A percentile compares a stretch with the other conserved stretches of the same genome.
Conservation (phyloP, 352 stramenopile species). For the Phytophthora meadii region DNA sequence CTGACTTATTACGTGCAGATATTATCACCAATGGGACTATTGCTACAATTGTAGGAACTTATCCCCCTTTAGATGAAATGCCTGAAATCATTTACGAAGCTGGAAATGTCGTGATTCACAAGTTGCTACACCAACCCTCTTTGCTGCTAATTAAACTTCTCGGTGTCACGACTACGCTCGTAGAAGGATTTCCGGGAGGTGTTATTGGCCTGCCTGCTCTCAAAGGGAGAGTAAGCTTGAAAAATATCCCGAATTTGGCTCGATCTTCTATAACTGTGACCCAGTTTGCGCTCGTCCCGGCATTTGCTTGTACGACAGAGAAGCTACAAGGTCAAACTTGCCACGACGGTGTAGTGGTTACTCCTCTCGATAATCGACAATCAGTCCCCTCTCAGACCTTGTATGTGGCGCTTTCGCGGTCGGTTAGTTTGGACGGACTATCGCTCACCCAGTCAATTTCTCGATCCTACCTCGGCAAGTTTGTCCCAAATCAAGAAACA, state of each 20-base stretch:
- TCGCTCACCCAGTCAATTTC: slow-evolving; percentile 3
- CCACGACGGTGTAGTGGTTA: slow-evolving; percentile 30
- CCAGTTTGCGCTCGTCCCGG: slow-evolving; percentile 2
- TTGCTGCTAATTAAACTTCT: not conserved
- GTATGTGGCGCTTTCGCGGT: slow-evolving; percentile 3
- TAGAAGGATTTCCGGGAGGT: not conserved
- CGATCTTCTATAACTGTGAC: not conserved
- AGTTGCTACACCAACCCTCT: not conserved
- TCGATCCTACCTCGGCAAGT: not conserved
- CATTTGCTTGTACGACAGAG: slow-evolving; percentile 13
- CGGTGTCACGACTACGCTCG: not conserved
- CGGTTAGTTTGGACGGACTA: not conserved
- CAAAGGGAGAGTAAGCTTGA: not conserved
- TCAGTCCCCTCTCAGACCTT: not conserved
- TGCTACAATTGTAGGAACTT: not conserved
- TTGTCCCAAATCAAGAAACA: not conserved
- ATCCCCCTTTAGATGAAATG: not conserved
- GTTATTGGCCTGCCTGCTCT: slow-evolving; percentile 1
- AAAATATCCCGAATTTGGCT: not conserved
- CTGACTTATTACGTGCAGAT: not conserved
- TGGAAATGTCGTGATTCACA: not conserved
- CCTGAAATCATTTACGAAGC: not conserved
- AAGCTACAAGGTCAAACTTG: slow-evolving; percentile 40
- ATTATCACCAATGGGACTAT: not conserved
- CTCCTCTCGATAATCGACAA: not conserved